Percentiles rank a stretch among this genome's conserved stretches.
phyloP scores from a whole-genome alignment of 2,329 filamentous ascomycete genomes.

The Metarhizium sp. region DNA sequence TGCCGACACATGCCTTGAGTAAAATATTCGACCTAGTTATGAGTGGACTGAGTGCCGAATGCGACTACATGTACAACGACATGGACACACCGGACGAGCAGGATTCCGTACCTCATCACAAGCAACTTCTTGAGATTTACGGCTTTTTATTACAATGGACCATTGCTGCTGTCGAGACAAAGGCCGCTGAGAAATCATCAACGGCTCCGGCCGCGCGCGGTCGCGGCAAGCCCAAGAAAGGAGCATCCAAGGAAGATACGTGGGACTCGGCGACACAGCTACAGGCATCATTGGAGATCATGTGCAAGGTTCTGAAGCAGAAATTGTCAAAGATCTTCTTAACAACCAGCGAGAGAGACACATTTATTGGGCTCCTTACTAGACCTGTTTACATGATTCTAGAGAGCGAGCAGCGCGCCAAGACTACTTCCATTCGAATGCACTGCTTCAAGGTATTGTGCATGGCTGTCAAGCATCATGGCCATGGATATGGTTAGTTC shows the following conservation, averaged over 20 bases:
- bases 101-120: constrained; percentile 77
- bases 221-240: constrained; percentile 68
- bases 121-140: constrained; percentile 85
- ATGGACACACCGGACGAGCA: constrained; percentile 82
- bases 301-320: constrained; percentile 92
- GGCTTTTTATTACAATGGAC: constrained; percentile 94
- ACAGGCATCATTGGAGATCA: constrained; percentile 79
- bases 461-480: constrained; percentile 94
- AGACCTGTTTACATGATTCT: constrained; percentile 88
- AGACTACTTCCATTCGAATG: constrained; percentile 84
- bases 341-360: constrained; percentile 92
- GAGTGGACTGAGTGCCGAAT: constrained; percentile 76
- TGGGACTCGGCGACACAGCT: constrained; percentile 90
- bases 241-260: constrained; percentile 64
- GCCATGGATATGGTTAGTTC: constrained; percentile 77
- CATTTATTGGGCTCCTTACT: constrained; percentile 85
- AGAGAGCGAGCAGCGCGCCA: constrained; percentile 88
- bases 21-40: constrained; percentile 88
- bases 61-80: constrained; percentile 76
- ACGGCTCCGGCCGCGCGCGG: constrained; percentile 57
- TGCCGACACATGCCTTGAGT: constrained; percentile 75
- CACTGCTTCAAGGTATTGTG: constrained; percentile 96
- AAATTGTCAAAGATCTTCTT: constrained; percentile 90
- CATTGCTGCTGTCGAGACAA: constrained; percentile 86
- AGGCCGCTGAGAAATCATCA: constrained; percentile 82